A percentile compares a stretch with the other conserved stretches of the same genome.
These are phyloP conservation scores for Eimeria maxima DNA, from an alignment of 169 alveolate genomes.

Conservation along the genomic window DNA sequence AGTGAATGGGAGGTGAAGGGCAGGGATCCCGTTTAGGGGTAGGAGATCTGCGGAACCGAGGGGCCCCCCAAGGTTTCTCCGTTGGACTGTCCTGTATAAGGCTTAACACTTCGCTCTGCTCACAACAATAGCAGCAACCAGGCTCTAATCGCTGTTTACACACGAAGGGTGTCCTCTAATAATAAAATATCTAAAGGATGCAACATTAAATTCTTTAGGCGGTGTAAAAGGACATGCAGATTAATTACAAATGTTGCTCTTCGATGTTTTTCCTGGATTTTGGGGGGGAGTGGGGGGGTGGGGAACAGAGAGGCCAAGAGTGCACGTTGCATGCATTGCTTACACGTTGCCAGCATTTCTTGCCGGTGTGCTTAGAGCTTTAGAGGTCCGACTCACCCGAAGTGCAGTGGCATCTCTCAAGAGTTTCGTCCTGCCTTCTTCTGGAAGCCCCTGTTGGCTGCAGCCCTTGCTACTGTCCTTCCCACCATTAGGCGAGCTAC, in stretches of 20 bases:
- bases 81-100: conserved; percentile 30
- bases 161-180: no score
- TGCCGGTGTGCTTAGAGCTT: no score
- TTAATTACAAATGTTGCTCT: no score
- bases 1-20: background rate
- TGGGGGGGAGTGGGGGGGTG: no score
- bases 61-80: conserved; percentile 24
- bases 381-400: background rate
- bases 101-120: conserved; percentile 52
- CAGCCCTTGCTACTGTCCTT: background rate
- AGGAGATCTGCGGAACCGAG: background rate
- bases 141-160: no score
- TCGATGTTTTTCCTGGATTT: no score
- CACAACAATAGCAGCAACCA: background rate
- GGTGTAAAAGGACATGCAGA: no score
- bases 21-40: background rate
- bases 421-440: background rate
- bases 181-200: no score
- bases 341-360: background rate
- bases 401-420: background rate
- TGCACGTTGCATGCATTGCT: background rate
- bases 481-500: background rate
- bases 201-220: no score
- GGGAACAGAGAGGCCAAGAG: background rate
- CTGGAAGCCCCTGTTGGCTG: background rate